Percentiles rank a stretch among this genome's conserved stretches.
Conservation (phyloP, 148 eudicot genomes). For the Dianthus caryophyllus region DNA sequence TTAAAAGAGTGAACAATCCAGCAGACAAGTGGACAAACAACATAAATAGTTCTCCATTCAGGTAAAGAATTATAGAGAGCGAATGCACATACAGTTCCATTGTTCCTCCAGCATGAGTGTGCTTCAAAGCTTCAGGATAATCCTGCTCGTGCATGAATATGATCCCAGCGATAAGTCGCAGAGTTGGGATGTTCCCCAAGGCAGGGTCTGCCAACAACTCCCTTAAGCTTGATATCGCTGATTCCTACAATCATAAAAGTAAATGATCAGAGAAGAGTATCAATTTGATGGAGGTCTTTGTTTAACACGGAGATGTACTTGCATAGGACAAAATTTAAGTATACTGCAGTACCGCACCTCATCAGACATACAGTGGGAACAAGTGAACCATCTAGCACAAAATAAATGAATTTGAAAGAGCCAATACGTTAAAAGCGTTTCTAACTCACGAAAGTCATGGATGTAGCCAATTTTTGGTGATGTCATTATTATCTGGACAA, state of each 20-base stretch:
- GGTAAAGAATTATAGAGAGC: neutral
- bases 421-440: neutral
- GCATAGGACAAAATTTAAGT: too few relatives aligned
- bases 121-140: constrained; percentile 80
- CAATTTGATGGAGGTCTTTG: neutral
- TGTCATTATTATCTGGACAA: neutral
- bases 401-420: too few relatives aligned
- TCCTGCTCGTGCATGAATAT: constrained; percentile 82
- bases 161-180: constrained; percentile 79
- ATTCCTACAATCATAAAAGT: constrained; percentile 46
- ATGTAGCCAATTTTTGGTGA: neutral
- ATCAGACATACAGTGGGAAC: too few relatives aligned
- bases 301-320: neutral
- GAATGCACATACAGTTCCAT: constrained; percentile 79
- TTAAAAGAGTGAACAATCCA: neutral
- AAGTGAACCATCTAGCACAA: too few relatives aligned
- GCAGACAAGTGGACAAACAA: neutral
- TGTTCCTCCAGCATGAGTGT: constrained; percentile 81
- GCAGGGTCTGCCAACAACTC: constrained; percentile 89
- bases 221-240: constrained; percentile 53
- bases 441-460: neutral
- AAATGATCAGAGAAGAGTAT: neutral
- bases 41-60: neutral
- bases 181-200: constrained; percentile 61
- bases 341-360: too few relatives aligned